Base-by-base conservation (phyloP, 2,329 filamentous ascomycete genomes). In the Colletotrichum gigasporum region DNA sequence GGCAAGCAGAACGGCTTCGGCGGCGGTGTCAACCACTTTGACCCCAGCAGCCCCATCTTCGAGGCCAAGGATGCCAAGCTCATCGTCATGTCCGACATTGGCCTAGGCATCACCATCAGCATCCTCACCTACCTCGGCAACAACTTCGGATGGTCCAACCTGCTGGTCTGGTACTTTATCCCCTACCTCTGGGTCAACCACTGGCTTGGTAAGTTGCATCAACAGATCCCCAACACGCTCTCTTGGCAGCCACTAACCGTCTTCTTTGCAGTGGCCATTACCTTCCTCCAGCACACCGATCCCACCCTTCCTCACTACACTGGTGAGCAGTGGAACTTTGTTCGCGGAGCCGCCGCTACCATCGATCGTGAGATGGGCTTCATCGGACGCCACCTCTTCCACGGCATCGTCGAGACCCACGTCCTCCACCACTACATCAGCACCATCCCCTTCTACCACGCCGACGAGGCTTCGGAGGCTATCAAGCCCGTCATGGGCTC, bases 171-270 rank as follows among this genome's bases (percentile, higher is more conserved):
- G 95, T 99, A 99, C 82, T 89, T 94, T 74, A 75, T 96, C 63
- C 96, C 96, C 35, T 99, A 98, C 79, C 85, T 97, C 66, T 97
- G 95, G 95, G 94, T 97, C 60, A 97, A 98, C 87, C 94, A 97
- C 88, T 98, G 95, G 95, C 91, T 98, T 60, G 92, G 93, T 96
- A 89, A 86, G 92, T 86, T 53, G 5, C 10, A 26, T 5, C 12
- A 22, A 35, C 28, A 3, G 9, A 30, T 58, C 62, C 54, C 20
- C 7, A 41, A 35, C 4, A 24, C 34, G 9, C 2, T 16, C 3
- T 2, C 2, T 4, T 35, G 11, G 3, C 3, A 22, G 7, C n/a
- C 9, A 22, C 42, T 63, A 8, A 59, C 32, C 22, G 51, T 6
- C 44, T 14, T n/a, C n/a, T 22, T 58, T n/a, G 9, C 71, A 95